Evolutionary conservation across 805 yeast species (phyloP).

Genomic region (Wickerhamomyces pijperi): DNA sequence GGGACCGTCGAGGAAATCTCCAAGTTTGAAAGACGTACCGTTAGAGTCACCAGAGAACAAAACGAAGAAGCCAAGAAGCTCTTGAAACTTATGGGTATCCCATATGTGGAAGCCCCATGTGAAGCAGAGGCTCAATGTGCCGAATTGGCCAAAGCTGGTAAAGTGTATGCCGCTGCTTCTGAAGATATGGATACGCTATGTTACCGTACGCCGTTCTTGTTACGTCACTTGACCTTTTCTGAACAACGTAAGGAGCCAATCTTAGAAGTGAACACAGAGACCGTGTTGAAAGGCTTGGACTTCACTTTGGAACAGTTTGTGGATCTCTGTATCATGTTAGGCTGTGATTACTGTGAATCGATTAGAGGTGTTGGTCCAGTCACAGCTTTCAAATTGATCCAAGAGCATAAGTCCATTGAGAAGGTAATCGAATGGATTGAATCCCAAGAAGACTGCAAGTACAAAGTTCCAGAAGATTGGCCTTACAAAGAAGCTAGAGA

Average conservation of each 20-base stretch:
- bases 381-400: constrained; percentile 80
- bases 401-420: constrained; percentile 75
- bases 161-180: constrained; percentile 93
- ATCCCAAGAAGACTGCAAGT: constrained; percentile 41
- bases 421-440: constrained; percentile 59
- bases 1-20: constrained; percentile 70
- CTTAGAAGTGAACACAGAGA: constrained; percentile 61
- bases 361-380: constrained; percentile 94
- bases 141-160: constrained; percentile 75
- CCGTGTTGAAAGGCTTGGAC: constrained; percentile 69
- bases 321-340: constrained; percentile 85
- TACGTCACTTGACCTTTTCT: constrained; percentile 86
- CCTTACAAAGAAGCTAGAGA: constrained; percentile 83
- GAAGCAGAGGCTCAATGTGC: constrained; percentile 99
- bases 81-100: constrained; percentile 86
- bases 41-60: constrained; percentile 79
- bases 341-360: constrained; percentile 96
- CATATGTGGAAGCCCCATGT: constrained; percentile 87
- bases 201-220: constrained; percentile 71
- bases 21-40: constrained; percentile 77
- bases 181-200: constrained; percentile 99
- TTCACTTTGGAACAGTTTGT: constrained; percentile 65
- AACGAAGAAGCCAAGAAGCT: constrained; percentile 87
- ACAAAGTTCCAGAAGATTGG: constrained; percentile 90
- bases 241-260: constrained; percentile 91